Percentiles rank a stretch among this genome's conserved stretches.
phyloP scores from a whole-genome alignment of 352 stramenopile species.

The Globisporangium rhizosaccharum region DNA sequence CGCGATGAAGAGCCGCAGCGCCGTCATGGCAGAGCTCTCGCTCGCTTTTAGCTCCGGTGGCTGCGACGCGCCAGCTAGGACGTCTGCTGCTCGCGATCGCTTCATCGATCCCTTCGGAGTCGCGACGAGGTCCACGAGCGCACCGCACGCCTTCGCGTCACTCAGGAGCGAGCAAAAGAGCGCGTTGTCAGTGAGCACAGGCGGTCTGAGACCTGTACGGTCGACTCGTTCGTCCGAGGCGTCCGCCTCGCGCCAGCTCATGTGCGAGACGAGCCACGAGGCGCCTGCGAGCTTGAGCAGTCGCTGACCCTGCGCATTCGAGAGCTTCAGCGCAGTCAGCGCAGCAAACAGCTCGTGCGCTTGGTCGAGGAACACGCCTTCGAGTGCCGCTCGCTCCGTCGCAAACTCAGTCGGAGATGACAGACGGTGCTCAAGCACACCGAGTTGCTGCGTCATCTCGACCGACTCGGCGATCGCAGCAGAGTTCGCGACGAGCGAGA shows the following conservation, averaged over 20 bases:
- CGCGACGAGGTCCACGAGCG: constrained; percentile 37
- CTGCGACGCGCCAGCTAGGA: constrained; percentile 7
- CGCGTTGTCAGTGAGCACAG: constrained; percentile 7
- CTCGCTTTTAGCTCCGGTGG: constrained; percentile 6
- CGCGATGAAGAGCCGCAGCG: background rate
- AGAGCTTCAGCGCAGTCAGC: constrained; percentile 42
- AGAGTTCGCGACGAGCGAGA: constrained; percentile 1
- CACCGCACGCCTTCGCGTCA: constrained; percentile 16
- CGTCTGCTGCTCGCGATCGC: constrained; percentile 23
- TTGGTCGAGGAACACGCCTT: constrained; percentile 5
- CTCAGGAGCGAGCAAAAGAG: constrained; percentile 19
- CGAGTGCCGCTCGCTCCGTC: background rate
- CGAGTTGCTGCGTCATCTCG: constrained; percentile 4
- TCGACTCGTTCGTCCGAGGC: background rate
- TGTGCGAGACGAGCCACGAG: constrained; percentile 31
- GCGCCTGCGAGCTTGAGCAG: constrained; percentile 44
- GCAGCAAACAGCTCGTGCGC: constrained; percentile 11
- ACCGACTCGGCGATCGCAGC: constrained; percentile 5
- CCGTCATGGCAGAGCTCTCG: background rate
- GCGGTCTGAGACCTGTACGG: background rate
- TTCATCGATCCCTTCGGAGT: constrained; percentile 53
- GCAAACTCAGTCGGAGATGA: background rate
- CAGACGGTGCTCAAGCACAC: constrained; percentile 4
- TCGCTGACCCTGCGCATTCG: constrained; percentile 51
- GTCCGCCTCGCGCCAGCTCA: background rate